Base-by-base conservation (phyloP, 495 filamentous ascomycete species). In the Cercophora scortea region DNA sequence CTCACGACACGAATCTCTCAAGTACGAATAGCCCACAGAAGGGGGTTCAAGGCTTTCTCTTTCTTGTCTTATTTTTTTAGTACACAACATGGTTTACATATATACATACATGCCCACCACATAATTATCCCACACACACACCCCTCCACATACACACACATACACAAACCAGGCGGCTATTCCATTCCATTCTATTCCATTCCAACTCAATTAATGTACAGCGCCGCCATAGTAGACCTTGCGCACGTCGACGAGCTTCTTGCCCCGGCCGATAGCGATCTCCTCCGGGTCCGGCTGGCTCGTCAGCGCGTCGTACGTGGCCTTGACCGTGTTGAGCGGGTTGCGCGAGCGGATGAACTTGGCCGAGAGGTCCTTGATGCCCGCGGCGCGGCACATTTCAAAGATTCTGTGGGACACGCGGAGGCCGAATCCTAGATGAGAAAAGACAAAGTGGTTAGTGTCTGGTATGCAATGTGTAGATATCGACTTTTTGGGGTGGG, bases 291-390 rank as follows among this genome's bases (percentile, higher is more conserved):
- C 71, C 52, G 76, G 79, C 74, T 99, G 93, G 71, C 70, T 85
- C 71, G 79, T 75, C 43, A 99, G 75, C 1, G 92, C 93, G 63
- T 90, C 60, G 63, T 87, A 86, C 32, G 87, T 81, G 12, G 93
- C 92, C 74, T 96, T 96, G 60, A 95, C 84, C 12, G 89, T 86
- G 71, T 99, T 99, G 89, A 97, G 94, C 49, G 86, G 87, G 76
- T 96, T 99, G 51, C 89, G 74, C 19, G 86, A 84, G 19, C 89
- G 79, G 42, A 80, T 80, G 42, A 94, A 87, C 36, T 79, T 79
- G 15, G 89, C 93, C 7, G 88, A 79, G 12, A 99, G 79, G 64
- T 99, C 93, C 36, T 80, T 71, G 59, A 99, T 87, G 55, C 93
- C 93, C 34, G 83, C 83, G 36, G 81, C 79, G 47, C 87, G 83